These are phyloP conservation scores for Magnaporthiopsis incrustans DNA, from an alignment of 2,329 filamentous ascomycete species.

Conservation along the genomic window DNA sequence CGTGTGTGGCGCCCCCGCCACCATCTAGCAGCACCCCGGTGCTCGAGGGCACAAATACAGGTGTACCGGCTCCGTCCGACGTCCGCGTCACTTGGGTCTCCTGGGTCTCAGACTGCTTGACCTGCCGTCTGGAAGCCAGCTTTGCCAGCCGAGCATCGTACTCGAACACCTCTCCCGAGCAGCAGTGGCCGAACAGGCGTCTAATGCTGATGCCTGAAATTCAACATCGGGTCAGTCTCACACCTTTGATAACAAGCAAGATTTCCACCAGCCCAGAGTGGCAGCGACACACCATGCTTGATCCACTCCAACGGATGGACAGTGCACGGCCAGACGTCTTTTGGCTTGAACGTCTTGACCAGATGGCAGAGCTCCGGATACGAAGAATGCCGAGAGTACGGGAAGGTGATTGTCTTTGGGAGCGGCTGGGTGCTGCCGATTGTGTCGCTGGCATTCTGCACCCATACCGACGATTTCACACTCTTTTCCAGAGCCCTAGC, in stretches of 20 bases:
- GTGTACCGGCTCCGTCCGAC: not conserved
- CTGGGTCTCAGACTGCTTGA: not conserved
- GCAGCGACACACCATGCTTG: conserved; percentile 29
- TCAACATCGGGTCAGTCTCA: not conserved
- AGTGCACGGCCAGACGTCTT: conserved; percentile 78
- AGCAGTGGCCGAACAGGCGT: conserved; percentile 64
- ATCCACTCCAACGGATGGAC: conserved; percentile 57
- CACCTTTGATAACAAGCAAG: no score
- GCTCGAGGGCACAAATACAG: not conserved
- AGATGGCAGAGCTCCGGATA: conserved; percentile 71
- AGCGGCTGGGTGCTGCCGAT: conserved; percentile 15
- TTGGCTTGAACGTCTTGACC: conserved; percentile 59
- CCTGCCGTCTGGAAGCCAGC: conserved; percentile 7
- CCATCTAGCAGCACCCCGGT: not conserved
- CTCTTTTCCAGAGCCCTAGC: conserved; percentile 16
- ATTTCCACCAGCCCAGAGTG: not conserved
- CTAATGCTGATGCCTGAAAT: conserved; percentile 47
- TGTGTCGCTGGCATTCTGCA: conserved; percentile 3
- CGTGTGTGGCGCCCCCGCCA: no score
- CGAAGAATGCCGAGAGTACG: conserved; percentile 85
- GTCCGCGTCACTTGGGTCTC: not conserved
- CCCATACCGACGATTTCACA: conserved; percentile 9
- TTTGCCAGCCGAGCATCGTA: conserved; percentile 44
- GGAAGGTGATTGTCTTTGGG: conserved; percentile 51
- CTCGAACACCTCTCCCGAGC: conserved; percentile 50